Base-by-base conservation (phyloP, 306 rosid genomes). In the Prunus armeniaca region DNA sequence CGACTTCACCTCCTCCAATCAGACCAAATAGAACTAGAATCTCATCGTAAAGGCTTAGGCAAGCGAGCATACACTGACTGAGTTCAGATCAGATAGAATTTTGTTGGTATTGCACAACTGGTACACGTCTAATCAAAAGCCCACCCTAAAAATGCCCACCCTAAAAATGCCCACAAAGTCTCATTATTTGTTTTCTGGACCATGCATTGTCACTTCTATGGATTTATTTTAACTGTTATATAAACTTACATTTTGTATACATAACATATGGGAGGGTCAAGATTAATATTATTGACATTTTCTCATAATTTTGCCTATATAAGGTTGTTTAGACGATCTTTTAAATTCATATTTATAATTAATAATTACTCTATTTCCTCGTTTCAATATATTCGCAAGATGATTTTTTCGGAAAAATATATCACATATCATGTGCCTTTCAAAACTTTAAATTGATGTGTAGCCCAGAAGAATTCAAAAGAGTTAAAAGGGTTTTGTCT, bases 291-390 rank as follows among this genome's bases (percentile, higher is more conserved):
- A 38, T 38, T 38, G 43, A 7, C 6, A 6, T 38, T 38, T 34
- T 34, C 41, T 34, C 41, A 34, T 34, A 34, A 1, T 34, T 34
- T 34, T 34, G 41, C 9, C 0, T 34, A 34, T 34, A 6, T 7
- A 38, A 38, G 43, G 2, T 6, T 38, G 9, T 38, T 38, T 38
- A 8, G 43, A 6, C 2, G 43, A 38, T 38, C 9, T 38, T 2
- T 38, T 38, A 7, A 4, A 7, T 38, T 38, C 43, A 38, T 38
- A 38, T 38, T 38, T 38, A 6, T 38, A 34, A 38, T 38, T 38
- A 38, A 6, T 38, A 6, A 38, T 6, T 38, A 1, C 0, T 38
- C 0, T 38, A 0, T 38, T 38, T 6, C 0, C 9, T 38, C 0
- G 43, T 38, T 38, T 38, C 9, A 0, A 38, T 38, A 38, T 38